Conservation (phyloP, 192 early-diverging fungal genomes). For the Coemansia sp. region DNA sequence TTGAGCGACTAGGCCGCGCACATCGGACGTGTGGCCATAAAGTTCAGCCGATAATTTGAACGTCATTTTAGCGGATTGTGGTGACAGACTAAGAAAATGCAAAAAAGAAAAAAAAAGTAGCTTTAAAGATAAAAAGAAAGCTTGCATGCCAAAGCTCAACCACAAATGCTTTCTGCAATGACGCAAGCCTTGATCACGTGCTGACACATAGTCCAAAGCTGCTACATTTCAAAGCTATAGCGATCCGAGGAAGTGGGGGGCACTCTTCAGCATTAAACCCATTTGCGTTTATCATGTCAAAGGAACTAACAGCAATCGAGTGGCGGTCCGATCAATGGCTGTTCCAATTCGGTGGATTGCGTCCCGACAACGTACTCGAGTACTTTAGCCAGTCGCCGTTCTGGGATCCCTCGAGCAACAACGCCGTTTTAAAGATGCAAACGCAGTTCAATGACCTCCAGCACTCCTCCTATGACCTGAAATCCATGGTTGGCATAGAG, state of each 20-base stretch:
- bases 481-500: slow-evolving; percentile 75
- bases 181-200: slow-evolving; percentile 2
- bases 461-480: slow-evolving; percentile 43
- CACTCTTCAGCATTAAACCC: background rate
- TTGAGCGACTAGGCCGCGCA: slow-evolving; percentile 63
- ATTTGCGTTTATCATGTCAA: slow-evolving; percentile 13
- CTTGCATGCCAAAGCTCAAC: background rate
- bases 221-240: too few relatives aligned
- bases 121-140: slow-evolving; percentile 1
- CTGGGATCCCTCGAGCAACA: slow-evolving; percentile 79
- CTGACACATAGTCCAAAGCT: background rate
- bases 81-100: background rate
- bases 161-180: background rate
- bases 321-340: slow-evolving; percentile 65
- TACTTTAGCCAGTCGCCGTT: slow-evolving; percentile 81
- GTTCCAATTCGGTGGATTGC: slow-evolving; percentile 65
- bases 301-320: slow-evolving; percentile 60
- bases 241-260: too few relatives aligned
- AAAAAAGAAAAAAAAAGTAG: background rate
- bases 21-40: slow-evolving; percentile 58
- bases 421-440: slow-evolving; percentile 76
- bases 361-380: slow-evolving; percentile 71
- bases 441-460: slow-evolving; percentile 75
- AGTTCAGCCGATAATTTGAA: slow-evolving; percentile 58
- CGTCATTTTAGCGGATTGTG: slow-evolving; percentile 14